These are phyloP conservation scores for Globisporangium yorkense DNA, from an alignment of 352 stramenopile species.

Conservation along the genomic window DNA sequence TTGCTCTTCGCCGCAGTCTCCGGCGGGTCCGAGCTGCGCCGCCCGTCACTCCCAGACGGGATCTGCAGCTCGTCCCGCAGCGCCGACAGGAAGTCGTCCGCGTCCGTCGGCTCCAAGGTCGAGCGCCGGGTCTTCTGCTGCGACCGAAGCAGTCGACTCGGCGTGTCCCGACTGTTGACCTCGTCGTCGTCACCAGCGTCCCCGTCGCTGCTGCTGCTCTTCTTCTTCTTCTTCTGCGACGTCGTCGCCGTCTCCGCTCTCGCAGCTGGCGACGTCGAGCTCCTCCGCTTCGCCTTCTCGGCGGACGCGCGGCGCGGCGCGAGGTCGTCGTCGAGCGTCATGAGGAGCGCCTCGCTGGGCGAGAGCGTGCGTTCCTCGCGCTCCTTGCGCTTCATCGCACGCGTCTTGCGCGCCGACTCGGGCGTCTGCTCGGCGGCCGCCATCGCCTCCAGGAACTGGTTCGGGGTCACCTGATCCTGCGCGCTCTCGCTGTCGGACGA, in stretches of 20 bases:
- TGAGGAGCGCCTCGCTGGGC: slow-evolving; percentile 10
- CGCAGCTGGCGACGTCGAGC: slow-evolving; percentile 4
- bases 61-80: slow-evolving; percentile 16
- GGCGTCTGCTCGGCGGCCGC: slow-evolving; percentile 1
- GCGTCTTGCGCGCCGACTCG: slow-evolving; percentile 11
- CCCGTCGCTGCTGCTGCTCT: background rate
- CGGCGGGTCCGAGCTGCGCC: background rate
- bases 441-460: slow-evolving; percentile 8
- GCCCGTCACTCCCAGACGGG: slow-evolving; percentile 5
- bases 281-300: slow-evolving; percentile 5
- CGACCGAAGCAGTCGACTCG: slow-evolving; percentile 4
- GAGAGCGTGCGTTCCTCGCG: slow-evolving; percentile 16
- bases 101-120: slow-evolving; percentile 51
- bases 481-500: slow-evolving; percentile 2
- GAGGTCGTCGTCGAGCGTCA: slow-evolving; percentile 11
- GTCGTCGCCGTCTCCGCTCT: background rate
- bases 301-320: background rate
- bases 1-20: background rate
- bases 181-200: slow-evolving; percentile 2
- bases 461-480: slow-evolving; percentile 7
- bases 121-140: slow-evolving; percentile 19
- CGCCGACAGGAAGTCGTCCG: slow-evolving; percentile 32
- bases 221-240: slow-evolving; percentile 17
- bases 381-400: slow-evolving; percentile 10
- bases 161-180: background rate